Evolutionary conservation across 345 rosid genomes (phyloP), one percentile per base, ranked within the genome.

Genomic region (Eucalyptus sp.): DNA sequence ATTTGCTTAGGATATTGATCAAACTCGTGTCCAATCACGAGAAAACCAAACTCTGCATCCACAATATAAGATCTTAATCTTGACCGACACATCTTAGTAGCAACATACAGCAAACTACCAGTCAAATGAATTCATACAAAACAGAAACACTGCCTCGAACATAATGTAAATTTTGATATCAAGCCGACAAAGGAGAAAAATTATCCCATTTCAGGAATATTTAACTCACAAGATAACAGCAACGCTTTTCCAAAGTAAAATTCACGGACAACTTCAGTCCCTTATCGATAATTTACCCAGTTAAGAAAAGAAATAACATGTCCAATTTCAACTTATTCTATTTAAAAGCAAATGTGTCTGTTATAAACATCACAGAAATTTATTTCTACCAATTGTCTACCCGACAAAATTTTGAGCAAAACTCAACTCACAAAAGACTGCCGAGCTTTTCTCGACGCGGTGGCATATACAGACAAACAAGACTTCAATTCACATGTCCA

Each of bases 21-120:
- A 91, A 96, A 96, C 80, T 95, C 98, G 25, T 91, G 95, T 89
- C 97, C 99, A 50, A 94, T 92, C 87, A 94, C 95, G 68, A 97
- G 93, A 94, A 97, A 95, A 68, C 98, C 97, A 87, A 97, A 96
- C 92, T 95, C 98, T 97, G 95, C 93, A 93, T 83, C 92, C 88
- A 86, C 51, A 22, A 88, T 50, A 87, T 50, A 18, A 66, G 48
- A 41, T 20, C 27, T 6, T 76, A 29, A 76, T 76, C 84, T 10
- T 20, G 48, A 76, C 48, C 11, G 11, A 41, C 12, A 16, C 29
- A 22, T 41, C 14, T 41, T 76, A 24, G 56, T 49, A 76, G 64
- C 25, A 46, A 48, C 46, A 81, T 13, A 85, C 7, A 13, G 24
- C 12, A 49, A 31, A 49, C 62, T 88, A 88, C 24, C 22, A 81